Base-by-base conservation (phyloP, 2,329 filamentous ascomycete genomes). In the Colletotrichum acutatum region DNA sequence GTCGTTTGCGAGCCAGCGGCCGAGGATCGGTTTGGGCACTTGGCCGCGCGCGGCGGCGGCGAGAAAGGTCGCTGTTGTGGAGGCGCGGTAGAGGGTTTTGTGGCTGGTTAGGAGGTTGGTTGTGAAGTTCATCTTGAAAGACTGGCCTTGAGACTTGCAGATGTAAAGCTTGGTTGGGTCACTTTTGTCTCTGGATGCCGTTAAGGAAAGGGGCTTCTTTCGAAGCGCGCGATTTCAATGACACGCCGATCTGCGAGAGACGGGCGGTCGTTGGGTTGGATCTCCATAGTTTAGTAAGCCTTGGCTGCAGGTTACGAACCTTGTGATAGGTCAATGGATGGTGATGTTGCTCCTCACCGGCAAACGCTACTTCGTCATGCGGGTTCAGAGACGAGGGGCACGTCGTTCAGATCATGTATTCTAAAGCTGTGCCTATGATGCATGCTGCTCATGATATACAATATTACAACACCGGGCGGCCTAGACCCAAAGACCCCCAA, bases 1-100 rank as follows among this genome's bases (percentile, higher is more conserved):
- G 80, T 94, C 92, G 80, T 94, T 92, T 14, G 90, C 89, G 56
- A 95, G 89, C 93, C 93, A 95, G 79, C 87, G 86, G 24, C 88
- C 87, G 12, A 94, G 84, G 1, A 85, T 82, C 0, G 84, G 78
- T 61, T 89, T 89, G 22, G 88, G 83, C 22, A 93, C 83, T 0
- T 86, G 88, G 26, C 93, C 92, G 68, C 86, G 84, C 16, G 92
- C 92, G 6, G 92, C 92, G 60, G 89, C 86, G 12, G 84, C 85
- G 64, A 95, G 89, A 82, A 95, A 94, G 0, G 89, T 86, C 66
- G 91, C 88, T 72, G 92, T 90, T 0, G 92, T 94, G 12, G 92
- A 91, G 32, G 82, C 81, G 4, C 80, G 82, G 79, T 89, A 89
- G 59, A 84, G 82, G 4, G 81, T 77, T 2, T 83, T 78, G 78